Base-by-base conservation (phyloP, 805 yeast species). In the Tetrapisispora phaffii region DNA sequence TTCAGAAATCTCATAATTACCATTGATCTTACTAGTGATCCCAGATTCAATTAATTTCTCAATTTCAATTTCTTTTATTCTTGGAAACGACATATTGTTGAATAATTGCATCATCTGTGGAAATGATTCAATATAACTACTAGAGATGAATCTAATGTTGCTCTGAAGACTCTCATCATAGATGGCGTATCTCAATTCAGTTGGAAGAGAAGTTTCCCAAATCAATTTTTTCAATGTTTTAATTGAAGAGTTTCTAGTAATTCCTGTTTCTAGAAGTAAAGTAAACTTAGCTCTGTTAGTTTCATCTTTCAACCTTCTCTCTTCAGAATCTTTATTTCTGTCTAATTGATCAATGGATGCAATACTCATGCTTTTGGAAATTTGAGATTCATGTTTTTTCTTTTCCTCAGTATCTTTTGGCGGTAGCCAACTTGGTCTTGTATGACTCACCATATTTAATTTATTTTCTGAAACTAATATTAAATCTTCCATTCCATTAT, bases 371-470 rank as follows among this genome's bases (percentile, higher is more conserved):
- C 57, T 58, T 44, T 64, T 67, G 41, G 70, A 63, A 46, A 79
- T 71, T 52, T 79, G 78, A 35, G 63, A 66, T 51, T 77, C 78
- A 54, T 81, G 87, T 47, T 68, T 70, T 31, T 66, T 58, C 29
- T 70, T 70, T 53, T 82, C 88, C 7, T 54, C 56, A 7, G 62
- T 52, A 32, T 69, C 66, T 54, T 81, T 81, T 4, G 86, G 87
- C 4, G 88, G 88, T 37, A 80, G 60, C 74, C 85, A 79, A 39
- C 76, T 73, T 3, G 89, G 89, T 52, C 89, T 70, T 1, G 86
- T 74, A 37, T 76, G 77, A 42, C 81, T 73, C 32, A 81, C 61
- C 10, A 65, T 60, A 21, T 70, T 71, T 32, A 79, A 57, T 52
- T 82, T 82, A 54, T 80, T 83, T 1, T 70, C 73, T 1, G 87